Evolutionary conservation across 2,329 filamentous ascomycete species (phyloP).

Genomic region (Fusarium sororula): DNA sequence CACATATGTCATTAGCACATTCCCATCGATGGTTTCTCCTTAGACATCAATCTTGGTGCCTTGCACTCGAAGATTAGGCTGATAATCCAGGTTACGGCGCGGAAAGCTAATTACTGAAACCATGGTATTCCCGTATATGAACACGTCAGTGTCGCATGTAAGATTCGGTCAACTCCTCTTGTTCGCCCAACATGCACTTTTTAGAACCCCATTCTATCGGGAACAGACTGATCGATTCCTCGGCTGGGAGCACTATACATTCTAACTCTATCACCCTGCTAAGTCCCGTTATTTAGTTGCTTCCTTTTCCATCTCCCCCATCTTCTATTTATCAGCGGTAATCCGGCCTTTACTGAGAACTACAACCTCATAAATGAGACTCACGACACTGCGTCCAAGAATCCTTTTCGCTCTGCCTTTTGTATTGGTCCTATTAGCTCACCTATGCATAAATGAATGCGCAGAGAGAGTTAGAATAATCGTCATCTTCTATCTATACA

Average conservation of each 20-base stretch:
- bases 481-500: too few species aligned
- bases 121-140: background rate
- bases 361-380: too few species aligned
- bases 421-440: too few species aligned
- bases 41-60: background rate
- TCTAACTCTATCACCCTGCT: background rate
- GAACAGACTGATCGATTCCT: background rate
- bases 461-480: too few species aligned
- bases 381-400: too few species aligned
- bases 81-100: background rate
- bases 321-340: too few species aligned
- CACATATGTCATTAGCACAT: background rate
- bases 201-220: background rate
- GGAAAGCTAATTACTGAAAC: fast-evolving
- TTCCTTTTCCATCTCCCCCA: too few species aligned
- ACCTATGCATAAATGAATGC: too few species aligned
- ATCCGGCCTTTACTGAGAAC: too few species aligned
- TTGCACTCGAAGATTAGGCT: background rate
- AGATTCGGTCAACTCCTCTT: background rate
- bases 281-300: too few species aligned
- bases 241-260: background rate
- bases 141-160: background rate
- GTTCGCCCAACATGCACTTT: background rate
- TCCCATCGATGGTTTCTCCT: fast-evolving
- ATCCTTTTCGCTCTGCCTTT: too few species aligned